Evolutionary conservation across 306 rosid species (phyloP).

Genomic region (Medicago ruthenica): DNA sequence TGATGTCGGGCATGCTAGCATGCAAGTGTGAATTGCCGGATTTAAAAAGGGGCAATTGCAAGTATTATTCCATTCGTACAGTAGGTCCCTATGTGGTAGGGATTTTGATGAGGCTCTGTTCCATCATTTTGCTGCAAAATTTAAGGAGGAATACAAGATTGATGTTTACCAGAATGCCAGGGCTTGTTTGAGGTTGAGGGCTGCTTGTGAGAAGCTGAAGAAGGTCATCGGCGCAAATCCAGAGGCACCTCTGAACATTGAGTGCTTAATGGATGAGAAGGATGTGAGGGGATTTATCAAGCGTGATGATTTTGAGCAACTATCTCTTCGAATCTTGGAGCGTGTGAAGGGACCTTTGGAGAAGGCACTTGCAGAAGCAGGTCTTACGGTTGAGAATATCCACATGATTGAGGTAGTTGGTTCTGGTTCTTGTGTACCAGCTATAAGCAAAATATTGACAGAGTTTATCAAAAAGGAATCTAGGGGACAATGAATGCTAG

Average conservation of each 20-base stretch:
- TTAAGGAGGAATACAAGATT: conserved; percentile 84
- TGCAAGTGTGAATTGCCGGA: conserved; percentile 98
- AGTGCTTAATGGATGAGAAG: no score
- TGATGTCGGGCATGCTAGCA: conserved; percentile 92
- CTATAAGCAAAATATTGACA: conserved; percentile 76
- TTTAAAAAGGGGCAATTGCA: conserved; percentile 88
- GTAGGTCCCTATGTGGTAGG: conserved; percentile 89
- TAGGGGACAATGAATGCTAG: conserved; percentile 97
- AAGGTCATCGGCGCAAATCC: no score
- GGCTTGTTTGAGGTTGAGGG: no score
- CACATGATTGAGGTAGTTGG: conserved; percentile 92
- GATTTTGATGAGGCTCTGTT: conserved; percentile 90
- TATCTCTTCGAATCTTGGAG: no score
- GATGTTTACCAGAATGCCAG: conserved; percentile 82
- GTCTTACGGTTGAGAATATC: conserved; percentile 68
- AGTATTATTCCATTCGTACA: conserved; percentile 80
- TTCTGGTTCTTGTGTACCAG: conserved; percentile 95
- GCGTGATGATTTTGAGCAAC: no score
- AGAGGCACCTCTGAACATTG: no score
- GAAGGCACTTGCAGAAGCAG: conserved; percentile 87
- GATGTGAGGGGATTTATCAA: no score
- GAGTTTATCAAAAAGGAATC: conserved; percentile 93
- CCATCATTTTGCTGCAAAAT: conserved; percentile 76
- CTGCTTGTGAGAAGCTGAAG: no score
- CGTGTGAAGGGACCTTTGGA: no score